A percentile compares a stretch with the other conserved stretches of the same genome.
Evolutionary conservation across 148 eudicot species (phyloP).

Genomic region (Dysphania ambrosioides): DNA sequence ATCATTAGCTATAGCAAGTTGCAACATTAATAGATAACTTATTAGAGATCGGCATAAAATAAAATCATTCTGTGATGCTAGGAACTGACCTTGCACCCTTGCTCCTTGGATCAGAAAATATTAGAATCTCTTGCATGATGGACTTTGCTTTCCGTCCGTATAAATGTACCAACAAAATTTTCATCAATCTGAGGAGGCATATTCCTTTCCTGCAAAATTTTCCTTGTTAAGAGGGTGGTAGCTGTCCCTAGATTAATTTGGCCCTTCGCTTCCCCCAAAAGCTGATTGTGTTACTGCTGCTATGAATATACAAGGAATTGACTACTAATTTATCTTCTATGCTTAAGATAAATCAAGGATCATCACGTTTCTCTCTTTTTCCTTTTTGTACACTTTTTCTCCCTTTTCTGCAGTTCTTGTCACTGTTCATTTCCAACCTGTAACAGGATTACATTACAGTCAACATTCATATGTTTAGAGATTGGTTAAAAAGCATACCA

Average conservation of each 20-base stretch:
- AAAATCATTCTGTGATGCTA: constrained; percentile 15
- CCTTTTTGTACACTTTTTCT: not conserved
- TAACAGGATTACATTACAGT: not conserved
- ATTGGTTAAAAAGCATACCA: not conserved
- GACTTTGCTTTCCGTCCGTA: constrained; percentile 15
- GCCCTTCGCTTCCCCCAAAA: constrained; percentile 27
- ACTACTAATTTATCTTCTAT: not conserved
- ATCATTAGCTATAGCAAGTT: constrained; percentile 21
- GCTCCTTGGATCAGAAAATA: constrained; percentile 16
- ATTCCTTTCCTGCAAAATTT: constrained; percentile 12
- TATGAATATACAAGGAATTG: constrained; percentile 15
- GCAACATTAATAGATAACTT: constrained; percentile 11
- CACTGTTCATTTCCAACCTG: constrained; percentile 2
- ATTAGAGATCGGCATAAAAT: constrained; percentile 8
- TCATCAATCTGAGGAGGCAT: constrained; percentile 18
- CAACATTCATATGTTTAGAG: not conserved
- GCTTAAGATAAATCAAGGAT: constrained; percentile 1
- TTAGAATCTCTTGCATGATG: constrained; percentile 19
- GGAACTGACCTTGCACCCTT: constrained; percentile 16
- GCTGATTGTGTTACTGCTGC: constrained; percentile 9
- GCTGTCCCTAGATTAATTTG: constrained; percentile 27
- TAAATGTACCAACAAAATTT: constrained; percentile 17
- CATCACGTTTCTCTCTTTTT: constrained; percentile 6
- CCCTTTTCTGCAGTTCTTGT: not conserved
- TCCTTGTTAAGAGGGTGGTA: constrained; percentile 17